These are phyloP conservation scores for Globisporangium mamillatum DNA, from an alignment of 352 stramenopile species.

Conservation along the genomic window DNA sequence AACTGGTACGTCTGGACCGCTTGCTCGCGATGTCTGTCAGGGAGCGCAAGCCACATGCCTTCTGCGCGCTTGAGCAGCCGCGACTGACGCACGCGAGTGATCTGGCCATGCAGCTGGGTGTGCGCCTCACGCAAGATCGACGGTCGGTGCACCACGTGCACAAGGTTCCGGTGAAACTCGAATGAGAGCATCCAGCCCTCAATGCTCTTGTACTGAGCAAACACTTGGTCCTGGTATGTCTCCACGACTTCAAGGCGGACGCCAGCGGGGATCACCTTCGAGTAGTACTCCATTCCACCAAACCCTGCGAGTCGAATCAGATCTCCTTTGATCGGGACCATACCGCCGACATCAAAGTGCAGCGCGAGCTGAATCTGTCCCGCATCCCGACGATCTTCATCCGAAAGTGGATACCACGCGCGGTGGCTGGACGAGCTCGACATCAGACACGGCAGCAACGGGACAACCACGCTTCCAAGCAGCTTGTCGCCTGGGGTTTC, in stretches of 20 bases:
- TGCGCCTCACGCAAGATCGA: constrained; percentile 53
- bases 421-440: constrained; percentile 50
- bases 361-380: constrained; percentile 62
- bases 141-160: constrained; percentile 58
- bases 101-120: constrained; percentile 51
- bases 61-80: constrained; percentile 36
- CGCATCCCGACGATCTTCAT: constrained; percentile 46
- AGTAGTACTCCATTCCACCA: constrained; percentile 67
- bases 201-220: constrained; percentile 50
- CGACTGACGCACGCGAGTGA: constrained; percentile 46
- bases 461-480: constrained; percentile 53
- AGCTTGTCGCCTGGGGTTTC: constrained; percentile 42
- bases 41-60: constrained; percentile 44
- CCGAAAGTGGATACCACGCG: constrained; percentile 52
- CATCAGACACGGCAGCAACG: constrained; percentile 60
- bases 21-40: constrained; percentile 36
- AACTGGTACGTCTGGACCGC: constrained; percentile 46
- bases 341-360: constrained; percentile 47
- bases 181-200: constrained; percentile 64
- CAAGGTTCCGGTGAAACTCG: constrained; percentile 64
- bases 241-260: constrained; percentile 57
- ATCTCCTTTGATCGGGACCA: constrained; percentile 53
- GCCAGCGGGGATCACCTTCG: constrained; percentile 46
- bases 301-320: constrained; percentile 58
- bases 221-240: constrained; percentile 62